phyloP scores from a whole-genome alignment of 2,329 filamentous ascomycete genomes.

The Huntiella abstrusa region DNA sequence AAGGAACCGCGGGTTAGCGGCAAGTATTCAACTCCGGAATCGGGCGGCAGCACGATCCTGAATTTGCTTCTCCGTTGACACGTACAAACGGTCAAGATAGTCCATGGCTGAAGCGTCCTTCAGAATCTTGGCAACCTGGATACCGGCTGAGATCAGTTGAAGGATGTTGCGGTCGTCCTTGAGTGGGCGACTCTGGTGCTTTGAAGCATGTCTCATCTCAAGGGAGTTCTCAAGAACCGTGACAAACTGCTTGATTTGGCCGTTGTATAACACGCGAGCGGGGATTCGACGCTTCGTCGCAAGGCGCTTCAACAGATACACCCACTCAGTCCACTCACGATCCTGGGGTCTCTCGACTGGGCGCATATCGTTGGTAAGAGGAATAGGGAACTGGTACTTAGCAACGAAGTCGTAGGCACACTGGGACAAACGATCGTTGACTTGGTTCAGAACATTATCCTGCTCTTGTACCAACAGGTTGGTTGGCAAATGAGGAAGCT shows the following conservation, averaged over 20 bases:
- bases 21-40: slow-evolving; percentile 19
- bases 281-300: slow-evolving; percentile 76
- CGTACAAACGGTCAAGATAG: slow-evolving; percentile 63
- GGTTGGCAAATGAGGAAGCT: slow-evolving; percentile 64
- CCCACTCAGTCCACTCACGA: slow-evolving; percentile 84
- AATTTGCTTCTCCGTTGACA: slow-evolving; percentile 63
- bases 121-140: slow-evolving; percentile 72
- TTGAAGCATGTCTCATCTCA: slow-evolving; percentile 72
- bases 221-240: slow-evolving; percentile 76
- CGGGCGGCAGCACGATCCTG: slow-evolving; percentile 38
- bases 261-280: slow-evolving; percentile 66
- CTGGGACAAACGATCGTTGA: slow-evolving; percentile 69
- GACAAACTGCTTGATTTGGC: slow-evolving; percentile 80
- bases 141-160: slow-evolving; percentile 70
- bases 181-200: slow-evolving; percentile 62
- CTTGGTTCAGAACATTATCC: slow-evolving; percentile 58
- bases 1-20: neutral
- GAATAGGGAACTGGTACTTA: slow-evolving; percentile 80
- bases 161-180: slow-evolving; percentile 82
- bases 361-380: slow-evolving; percentile 64
- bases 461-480: slow-evolving; percentile 71
- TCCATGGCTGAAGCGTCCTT: slow-evolving; percentile 73
- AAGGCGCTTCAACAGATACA: slow-evolving; percentile 67
- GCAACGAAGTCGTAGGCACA: slow-evolving; percentile 83
- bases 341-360: slow-evolving; percentile 56